Evolutionary conservation across 140 eudicot species (phyloP).

Genomic region (Stevia rebaudiana): DNA sequence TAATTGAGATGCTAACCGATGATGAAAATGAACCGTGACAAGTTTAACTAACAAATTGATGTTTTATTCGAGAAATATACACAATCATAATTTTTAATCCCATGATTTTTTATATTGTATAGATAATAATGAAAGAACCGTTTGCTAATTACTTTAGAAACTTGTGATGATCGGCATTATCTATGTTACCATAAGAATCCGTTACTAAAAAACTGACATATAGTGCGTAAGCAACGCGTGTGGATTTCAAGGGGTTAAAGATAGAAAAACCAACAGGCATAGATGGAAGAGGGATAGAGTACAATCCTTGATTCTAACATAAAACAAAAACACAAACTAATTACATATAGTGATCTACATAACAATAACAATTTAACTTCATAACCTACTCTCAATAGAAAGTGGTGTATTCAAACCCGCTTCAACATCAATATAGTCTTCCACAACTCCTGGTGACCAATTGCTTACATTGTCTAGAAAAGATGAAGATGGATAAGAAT

Average conservation of each 20-base stretch:
- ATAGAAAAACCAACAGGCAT: not conserved
- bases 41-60: not conserved
- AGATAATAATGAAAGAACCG: constrained; percentile 12
- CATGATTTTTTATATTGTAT: not conserved
- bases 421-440: constrained; percentile 49
- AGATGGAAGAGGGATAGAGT: not conserved
- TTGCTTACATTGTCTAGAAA: constrained; percentile 47
- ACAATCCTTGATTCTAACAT: not conserved
- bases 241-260: too few relatives aligned
- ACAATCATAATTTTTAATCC: too few relatives aligned
- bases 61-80: too few relatives aligned
- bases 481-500: constrained; percentile 63
- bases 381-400: constrained; percentile 19
- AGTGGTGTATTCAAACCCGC: constrained; percentile 40
- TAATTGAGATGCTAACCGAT: not conserved
- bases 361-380: not conserved
- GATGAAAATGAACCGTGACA: not conserved
- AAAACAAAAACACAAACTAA: not conserved
- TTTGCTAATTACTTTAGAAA: not conserved
- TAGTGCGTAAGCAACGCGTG: too few relatives aligned
- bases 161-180: not conserved
- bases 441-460: constrained; percentile 38
- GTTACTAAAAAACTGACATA: too few relatives aligned
- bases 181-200: too few relatives aligned
- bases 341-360: not conserved